Evolutionary conservation across 2,329 filamentous ascomycete species (phyloP).

Genomic region (Tolypocladium endophyticum): DNA sequence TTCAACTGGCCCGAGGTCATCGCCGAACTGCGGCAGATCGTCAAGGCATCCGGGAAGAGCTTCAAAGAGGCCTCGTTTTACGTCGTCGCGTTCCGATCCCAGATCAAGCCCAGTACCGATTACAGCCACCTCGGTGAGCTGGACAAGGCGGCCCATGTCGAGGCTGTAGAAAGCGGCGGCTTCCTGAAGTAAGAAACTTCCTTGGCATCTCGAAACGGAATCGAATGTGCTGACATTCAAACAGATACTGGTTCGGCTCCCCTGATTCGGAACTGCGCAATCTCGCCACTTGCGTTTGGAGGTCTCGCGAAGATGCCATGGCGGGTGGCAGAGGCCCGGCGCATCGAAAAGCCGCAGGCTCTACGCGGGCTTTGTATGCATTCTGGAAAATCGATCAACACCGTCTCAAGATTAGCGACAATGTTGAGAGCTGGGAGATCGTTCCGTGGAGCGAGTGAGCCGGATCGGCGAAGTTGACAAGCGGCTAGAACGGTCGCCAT

Average conservation of each 20-base stretch:
- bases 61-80: slow-evolving; percentile 65
- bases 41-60: slow-evolving; percentile 26
- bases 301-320: slow-evolving; percentile 47
- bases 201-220: neutral
- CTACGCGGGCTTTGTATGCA: slow-evolving; percentile 49
- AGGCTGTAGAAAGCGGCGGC: slow-evolving; percentile 69
- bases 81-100: slow-evolving; percentile 74
- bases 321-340: slow-evolving; percentile 50
- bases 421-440: slow-evolving; percentile 53
- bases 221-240: slow-evolving; percentile 8
- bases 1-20: slow-evolving; percentile 70
- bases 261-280: slow-evolving; percentile 63
- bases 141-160: slow-evolving; percentile 69
- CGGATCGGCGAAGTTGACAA: neutral
- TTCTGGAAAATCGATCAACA: slow-evolving; percentile 63
- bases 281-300: slow-evolving; percentile 69
- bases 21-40: slow-evolving; percentile 42
- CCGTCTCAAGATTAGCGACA: slow-evolving; percentile 57
- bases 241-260: slow-evolving; percentile 76
- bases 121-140: slow-evolving; percentile 58
- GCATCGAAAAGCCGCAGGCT: slow-evolving; percentile 55
- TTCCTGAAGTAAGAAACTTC: slow-evolving; percentile 58
- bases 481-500: neutral
- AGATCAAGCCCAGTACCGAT: slow-evolving; percentile 56
- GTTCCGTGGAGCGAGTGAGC: slow-evolving; percentile 37